Evolutionary conservation across 83 land plant species (phyloP).

Genomic region (Thuja plicata): DNA sequence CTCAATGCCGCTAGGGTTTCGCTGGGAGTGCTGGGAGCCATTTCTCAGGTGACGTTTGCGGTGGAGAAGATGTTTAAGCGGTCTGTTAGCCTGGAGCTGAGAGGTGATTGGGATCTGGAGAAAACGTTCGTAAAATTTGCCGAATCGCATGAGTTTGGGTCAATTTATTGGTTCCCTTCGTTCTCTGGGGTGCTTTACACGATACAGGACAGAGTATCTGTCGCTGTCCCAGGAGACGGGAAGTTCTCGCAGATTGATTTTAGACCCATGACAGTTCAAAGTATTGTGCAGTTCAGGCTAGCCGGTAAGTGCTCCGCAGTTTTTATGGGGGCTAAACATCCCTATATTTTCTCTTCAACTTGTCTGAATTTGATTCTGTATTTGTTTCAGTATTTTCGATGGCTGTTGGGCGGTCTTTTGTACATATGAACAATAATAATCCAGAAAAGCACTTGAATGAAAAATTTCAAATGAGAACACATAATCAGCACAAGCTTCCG

Average conservation of each 20-base stretch:
- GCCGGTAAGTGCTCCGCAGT: not conserved
- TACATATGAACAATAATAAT: too few relatives aligned
- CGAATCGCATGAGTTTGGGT: slow-evolving; percentile 23
- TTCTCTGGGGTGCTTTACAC: not conserved
- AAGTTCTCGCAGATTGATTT: not conserved
- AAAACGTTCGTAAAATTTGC: slow-evolving; percentile 4
- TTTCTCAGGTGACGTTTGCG: slow-evolving; percentile 19
- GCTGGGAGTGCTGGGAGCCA: slow-evolving; percentile 27
- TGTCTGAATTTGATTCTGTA: too few relatives aligned
- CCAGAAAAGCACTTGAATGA: too few relatives aligned
- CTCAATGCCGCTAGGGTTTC: slow-evolving; percentile 22
- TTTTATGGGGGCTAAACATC: too few relatives aligned
- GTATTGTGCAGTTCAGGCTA: not conserved
- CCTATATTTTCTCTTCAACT: not conserved
- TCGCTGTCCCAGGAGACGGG: slow-evolving; percentile 18
- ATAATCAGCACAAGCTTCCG: too few relatives aligned
- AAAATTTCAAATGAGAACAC: too few relatives aligned
- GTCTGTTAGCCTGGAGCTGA: slow-evolving; percentile 11
- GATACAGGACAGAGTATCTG: not conserved
- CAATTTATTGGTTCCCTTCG: slow-evolving; percentile 24
- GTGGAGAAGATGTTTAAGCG: slow-evolving; percentile 35
- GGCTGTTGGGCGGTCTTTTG: too few relatives aligned
- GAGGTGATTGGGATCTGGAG: slow-evolving; percentile 9
- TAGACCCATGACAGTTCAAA: not conserved
- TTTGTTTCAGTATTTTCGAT: too few relatives aligned